Base-by-base conservation (phyloP, 768 basidiomycete genomes). In the Pluteus cervinus region DNA sequence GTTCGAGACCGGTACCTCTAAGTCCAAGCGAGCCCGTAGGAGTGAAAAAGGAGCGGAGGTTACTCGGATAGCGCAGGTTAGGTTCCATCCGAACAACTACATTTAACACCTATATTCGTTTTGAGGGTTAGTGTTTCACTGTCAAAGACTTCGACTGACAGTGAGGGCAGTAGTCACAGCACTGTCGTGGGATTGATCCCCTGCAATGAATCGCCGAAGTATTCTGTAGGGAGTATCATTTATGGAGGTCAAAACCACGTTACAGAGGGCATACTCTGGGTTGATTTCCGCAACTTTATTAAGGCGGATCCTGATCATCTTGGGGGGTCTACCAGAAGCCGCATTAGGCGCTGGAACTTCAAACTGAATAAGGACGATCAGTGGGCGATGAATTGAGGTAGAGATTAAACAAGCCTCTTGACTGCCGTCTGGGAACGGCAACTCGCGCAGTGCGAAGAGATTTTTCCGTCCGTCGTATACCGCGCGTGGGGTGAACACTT, bases 391-490 rank as follows among this genome's bases (percentile, higher is more conserved):
- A 35, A n/a, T n/a, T n/a, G n/a, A n/a, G n/a, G n/a, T n/a, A n/a
- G n/a, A n/a, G n/a, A n/a, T n/a, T n/a, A n/a, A n/a, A n/a, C n/a
- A n/a, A n/a, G n/a, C n/a, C n/a, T n/a, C n/a, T n/a, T n/a, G n/a
- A n/a, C n/a, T n/a, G n/a, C n/a, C n/a, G n/a, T n/a, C n/a, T n/a
- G n/a, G n/a, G n/a, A 21, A 78, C 0, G 79, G 74, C 6, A 88
- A 63, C 40, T 72, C 66, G 25, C 72, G 65, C 10, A 76, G 60
- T 15, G 80, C 67, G 48, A 85, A 90, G 41, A 71, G 54, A 44
- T 88, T 89, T 56, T 87, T 89, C 28, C 83, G 69, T 0, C 86
- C 86, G 41, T 89, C 87, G 42, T 87, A 89, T 2, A 76, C 86
- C 12, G 70, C 80, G 10, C 69, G 75, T 7, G 83, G 85, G 2